Evolutionary conservation across 164 flowering plant species (phyloP), one percentile per base, ranked within the genome.

Genomic region (Buxus sempervirens): DNA sequence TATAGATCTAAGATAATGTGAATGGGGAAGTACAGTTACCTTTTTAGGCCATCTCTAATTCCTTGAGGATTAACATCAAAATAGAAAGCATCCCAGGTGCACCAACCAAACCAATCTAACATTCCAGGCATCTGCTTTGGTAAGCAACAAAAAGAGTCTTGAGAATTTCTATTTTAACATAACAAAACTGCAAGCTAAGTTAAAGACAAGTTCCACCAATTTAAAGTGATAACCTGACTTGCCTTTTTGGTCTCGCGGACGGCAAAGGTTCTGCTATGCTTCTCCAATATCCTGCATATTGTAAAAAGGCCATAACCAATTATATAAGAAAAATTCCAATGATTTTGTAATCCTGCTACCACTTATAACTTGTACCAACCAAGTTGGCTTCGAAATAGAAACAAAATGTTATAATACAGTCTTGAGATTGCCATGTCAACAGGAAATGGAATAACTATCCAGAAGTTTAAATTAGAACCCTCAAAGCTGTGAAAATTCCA

Each of bases 1-100:
- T 32, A 32, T 7, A 45, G 51, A 45, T 45, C 10, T 45, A 10
- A 65, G 26, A 53, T 4, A 16, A 32, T 28, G 20, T 55, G 58
- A 20, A 20, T 9, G 6, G 3, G 23, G 58, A 27, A 24, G 0
- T 19, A 60, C 5, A 48, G 63, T n/a, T 56, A 85, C 88, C 91
- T 82, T 68, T 75, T 80, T 27, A 87, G 70, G 16, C 91, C 91
- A n/a, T 81, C 81, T 82, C 56, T 75, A 38, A 89, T 82, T 71
- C 89, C 90, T 71, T 80, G 81, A 56, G 90, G 90, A 78, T 73
- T 78, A n/a, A 89, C 90, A 0, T 78, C 76, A 6, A 56, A 59
- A 70, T 87, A 89, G 65, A 89, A 89, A 26, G 91, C 95, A 81
- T 87, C 95, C 91, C 91, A 87, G 9, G 91, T 89, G 79, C 95